A percentile compares a stretch with the other conserved stretches of the same genome.
Evolutionary conservation across 106 monocot genomes (phyloP).

Genomic region (Dioscorea dumetorum): DNA sequence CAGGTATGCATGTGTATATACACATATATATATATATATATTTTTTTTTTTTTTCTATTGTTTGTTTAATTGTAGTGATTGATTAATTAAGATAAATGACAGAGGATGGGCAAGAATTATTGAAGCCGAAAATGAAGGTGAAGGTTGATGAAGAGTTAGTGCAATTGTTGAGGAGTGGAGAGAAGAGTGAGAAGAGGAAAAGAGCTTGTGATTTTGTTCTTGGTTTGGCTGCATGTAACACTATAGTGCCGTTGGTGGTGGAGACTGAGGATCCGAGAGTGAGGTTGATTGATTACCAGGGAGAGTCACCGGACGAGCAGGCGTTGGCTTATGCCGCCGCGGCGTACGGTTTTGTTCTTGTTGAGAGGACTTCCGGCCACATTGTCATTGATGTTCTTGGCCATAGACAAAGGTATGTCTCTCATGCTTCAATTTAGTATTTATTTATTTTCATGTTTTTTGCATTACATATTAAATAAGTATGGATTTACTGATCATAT

Average conservation of each 20-base stretch:
- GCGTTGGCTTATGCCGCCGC: conserved; percentile 66
- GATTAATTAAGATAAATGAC: background rate
- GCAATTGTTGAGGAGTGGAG: conserved; percentile 12
- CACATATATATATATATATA: too few relatives aligned
- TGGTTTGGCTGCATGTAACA: conserved; percentile 52
- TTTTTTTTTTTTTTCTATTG: too few relatives aligned
- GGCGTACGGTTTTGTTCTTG: conserved; percentile 38
- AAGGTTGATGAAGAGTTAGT: conserved; percentile 35
- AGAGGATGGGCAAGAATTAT: conserved; percentile 15
- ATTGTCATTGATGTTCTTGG: conserved; percentile 22
- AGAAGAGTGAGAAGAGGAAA: conserved; percentile 6
- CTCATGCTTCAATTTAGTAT: background rate
- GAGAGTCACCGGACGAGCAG: conserved; percentile 67
- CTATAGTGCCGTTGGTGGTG: conserved; percentile 39
- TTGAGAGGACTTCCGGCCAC: conserved; percentile 55
- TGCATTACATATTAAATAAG: background rate
- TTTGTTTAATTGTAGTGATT: background rate
- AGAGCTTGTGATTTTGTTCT: conserved; percentile 41
- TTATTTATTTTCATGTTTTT: background rate
- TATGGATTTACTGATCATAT: too few relatives aligned
- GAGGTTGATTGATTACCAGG: conserved; percentile 53
- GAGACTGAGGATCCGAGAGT: conserved; percentile 23
- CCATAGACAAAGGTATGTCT: background rate
- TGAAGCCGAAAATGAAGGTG: conserved; percentile 29
- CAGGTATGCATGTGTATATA: background rate